Conservation (phyloP, 1,284 basidiomycete species). For the Moesziomyces sp. region DNA sequence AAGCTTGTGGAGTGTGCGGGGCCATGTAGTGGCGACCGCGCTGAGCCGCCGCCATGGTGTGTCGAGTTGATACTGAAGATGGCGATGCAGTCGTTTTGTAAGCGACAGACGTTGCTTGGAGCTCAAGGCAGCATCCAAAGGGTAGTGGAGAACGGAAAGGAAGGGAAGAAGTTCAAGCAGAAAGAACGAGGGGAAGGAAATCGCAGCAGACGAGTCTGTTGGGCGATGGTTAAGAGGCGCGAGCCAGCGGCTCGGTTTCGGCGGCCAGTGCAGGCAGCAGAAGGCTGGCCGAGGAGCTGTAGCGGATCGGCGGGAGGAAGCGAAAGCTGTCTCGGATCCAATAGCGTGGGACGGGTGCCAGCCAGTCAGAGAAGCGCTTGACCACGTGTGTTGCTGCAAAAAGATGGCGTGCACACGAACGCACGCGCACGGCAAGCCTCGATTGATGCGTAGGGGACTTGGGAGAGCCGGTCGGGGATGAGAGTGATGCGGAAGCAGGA, state of each 20-base stretch:
- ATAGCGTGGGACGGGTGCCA: too few relatives aligned
- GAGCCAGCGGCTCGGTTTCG: too few relatives aligned
- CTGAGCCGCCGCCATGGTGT: constrained; percentile 21
- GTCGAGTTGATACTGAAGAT: not conserved
- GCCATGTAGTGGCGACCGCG: constrained; percentile 18
- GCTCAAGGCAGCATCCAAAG: not conserved
- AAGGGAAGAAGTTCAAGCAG: too few relatives aligned
- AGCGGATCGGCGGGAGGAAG: too few relatives aligned
- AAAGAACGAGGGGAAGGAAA: too few relatives aligned
- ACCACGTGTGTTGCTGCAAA: not conserved
- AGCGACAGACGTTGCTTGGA: too few relatives aligned
- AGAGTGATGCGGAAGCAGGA: not conserved
- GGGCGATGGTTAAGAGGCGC: too few relatives aligned
- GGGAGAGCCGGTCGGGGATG: not conserved
- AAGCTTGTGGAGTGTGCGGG: not conserved
- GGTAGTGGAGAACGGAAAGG: not conserved
- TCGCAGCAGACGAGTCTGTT: too few relatives aligned
- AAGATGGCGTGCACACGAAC: not conserved
- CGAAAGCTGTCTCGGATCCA: too few relatives aligned
- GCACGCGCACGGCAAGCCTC: not conserved
- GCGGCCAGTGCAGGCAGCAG: too few relatives aligned
- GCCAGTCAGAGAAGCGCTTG: not conserved
- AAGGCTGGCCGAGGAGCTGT: too few relatives aligned
- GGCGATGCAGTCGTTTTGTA: constrained; percentile 2
- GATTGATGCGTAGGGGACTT: not conserved